Evolutionary conservation across 495 filamentous ascomycete species (phyloP), one percentile per base, ranked within the genome.

Genomic region (Penicillium lagena): DNA sequence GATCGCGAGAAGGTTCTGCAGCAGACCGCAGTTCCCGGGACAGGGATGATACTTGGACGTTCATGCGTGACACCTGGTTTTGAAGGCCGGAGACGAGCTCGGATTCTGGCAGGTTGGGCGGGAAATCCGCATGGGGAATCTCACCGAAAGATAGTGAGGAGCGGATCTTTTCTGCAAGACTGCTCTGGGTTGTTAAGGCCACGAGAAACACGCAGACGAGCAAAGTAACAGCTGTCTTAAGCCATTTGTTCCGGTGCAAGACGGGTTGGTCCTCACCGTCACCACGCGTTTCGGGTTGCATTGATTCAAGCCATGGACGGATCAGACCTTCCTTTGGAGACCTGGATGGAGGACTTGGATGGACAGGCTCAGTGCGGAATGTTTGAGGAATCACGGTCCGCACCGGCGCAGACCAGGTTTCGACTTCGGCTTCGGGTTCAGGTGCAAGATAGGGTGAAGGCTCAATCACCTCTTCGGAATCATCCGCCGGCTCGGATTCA

Each of bases 11-110:
- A 43, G 38, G 22, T 43, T 60, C 36, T 52, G 58, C 51, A 27
- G 69, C 41, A 14, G 51, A 55, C 11, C 47, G 45, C 9, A 72
- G 7, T 27, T 72, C 66, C 9, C 41, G 51, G 12, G 70, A 67
- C 9, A 73, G 32, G 3, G 67, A 65, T 1, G 63, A 64, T 4
- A 73, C 51, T 32, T 71, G 57, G 1, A 43, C 36, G 30, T 59
- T 56, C 14, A 72, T 58, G 17, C 50, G 57, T 0, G 52, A 51
- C 28, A 73, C 30, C 39, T 67, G 59, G n/a, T 51, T 49, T 32
- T 51, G 51, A 7, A 72, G 50, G n/a, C 51, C 46, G 3, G 53
- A 38, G 40, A 72, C 45, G 7, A 58, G 46, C 7, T 56, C 51
- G 5, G 59, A 33, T 1, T 59, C 51, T 4, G 59, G 55, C 6